Evolutionary conservation across 1,139 yeast genomes (phyloP).

Genomic region (Hansenula lynferdii): DNA sequence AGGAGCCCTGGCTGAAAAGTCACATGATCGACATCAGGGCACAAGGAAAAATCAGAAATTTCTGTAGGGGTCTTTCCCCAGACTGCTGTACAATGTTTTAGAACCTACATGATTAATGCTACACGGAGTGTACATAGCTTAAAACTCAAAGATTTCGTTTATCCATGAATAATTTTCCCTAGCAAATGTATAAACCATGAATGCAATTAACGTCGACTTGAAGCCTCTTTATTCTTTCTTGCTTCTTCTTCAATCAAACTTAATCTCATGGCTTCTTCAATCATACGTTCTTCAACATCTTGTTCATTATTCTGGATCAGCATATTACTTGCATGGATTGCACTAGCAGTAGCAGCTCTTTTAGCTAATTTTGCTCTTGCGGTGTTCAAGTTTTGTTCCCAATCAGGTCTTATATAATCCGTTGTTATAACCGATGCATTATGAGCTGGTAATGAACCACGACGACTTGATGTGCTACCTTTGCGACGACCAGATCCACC

Average conservation of each 20-base stretch:
- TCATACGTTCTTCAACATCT: conserved; percentile 71
- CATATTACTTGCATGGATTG: conserved; percentile 83
- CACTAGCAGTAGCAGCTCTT: conserved; percentile 90
- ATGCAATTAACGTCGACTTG: conserved; percentile 1
- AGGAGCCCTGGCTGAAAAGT: too few relatives aligned
- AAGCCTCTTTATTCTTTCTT: conserved; percentile 26
- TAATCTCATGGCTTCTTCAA: conserved; percentile 76
- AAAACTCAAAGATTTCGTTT: too few relatives aligned
- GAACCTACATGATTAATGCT: too few relatives aligned
- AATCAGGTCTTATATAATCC: conserved; percentile 85
- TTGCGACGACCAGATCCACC: neutral
- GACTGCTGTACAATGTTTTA: too few relatives aligned
- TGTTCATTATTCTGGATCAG: conserved; percentile 31
- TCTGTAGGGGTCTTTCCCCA: too few relatives aligned
- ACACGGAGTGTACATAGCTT: too few relatives aligned
- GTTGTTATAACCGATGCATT: conserved; percentile 68
- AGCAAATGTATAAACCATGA: too few relatives aligned
- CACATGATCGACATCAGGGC: too few relatives aligned
- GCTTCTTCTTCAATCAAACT: conserved; percentile 68
- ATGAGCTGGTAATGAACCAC: conserved; percentile 52
- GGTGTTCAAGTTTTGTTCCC: conserved; percentile 69
- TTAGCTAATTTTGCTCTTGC: conserved; percentile 80
- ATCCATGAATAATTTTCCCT: too few relatives aligned
- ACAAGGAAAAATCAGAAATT: too few relatives aligned
- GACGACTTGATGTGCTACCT: conserved; percentile 20